Evolutionary conservation across 352 stramenopile genomes (phyloP).

Genomic region (Pythium chondricola): DNA sequence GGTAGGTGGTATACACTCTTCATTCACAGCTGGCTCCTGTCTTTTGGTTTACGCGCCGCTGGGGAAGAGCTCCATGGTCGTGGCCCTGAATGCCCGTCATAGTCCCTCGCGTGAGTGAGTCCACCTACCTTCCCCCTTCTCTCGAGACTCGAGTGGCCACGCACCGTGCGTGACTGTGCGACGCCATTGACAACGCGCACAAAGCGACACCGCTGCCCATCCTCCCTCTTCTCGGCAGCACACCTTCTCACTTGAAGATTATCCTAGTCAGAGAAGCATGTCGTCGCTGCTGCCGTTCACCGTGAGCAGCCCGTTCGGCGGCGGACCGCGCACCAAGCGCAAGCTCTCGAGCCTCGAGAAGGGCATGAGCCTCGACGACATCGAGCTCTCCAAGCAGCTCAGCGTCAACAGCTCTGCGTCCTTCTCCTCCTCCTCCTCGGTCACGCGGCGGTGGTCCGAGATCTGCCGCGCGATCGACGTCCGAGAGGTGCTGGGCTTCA

Average conservation of each 20-base stretch:
- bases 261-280: not conserved
- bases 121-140: too few species aligned
- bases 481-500: conserved; percentile 19
- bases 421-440: not conserved
- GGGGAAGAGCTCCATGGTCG: too few species aligned
- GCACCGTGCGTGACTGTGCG: too few species aligned
- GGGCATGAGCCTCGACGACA: conserved; percentile 1
- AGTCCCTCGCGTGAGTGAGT: too few species aligned
- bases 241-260: conserved; percentile 7
- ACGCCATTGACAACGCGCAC: too few species aligned
- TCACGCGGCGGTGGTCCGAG: not conserved
- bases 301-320: not conserved
- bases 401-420: not conserved
- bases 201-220: too few species aligned
- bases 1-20: not conserved
- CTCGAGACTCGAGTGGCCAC: too few species aligned
- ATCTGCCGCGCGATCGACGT: conserved; percentile 14
- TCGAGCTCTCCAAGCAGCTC: conserved; percentile 8
- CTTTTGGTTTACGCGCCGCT: too few species aligned
- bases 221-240: too few species aligned
- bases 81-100: too few species aligned
- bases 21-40: not conserved
- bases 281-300: not conserved
- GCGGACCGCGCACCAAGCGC: conserved; percentile 5
- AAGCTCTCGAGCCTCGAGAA: conserved; percentile 7